A percentile compares a stretch with the other conserved stretches of the same genome.
Conservation (phyloP, 2,329 filamentous ascomycete species). For the Ophiobolus disseminans region DNA sequence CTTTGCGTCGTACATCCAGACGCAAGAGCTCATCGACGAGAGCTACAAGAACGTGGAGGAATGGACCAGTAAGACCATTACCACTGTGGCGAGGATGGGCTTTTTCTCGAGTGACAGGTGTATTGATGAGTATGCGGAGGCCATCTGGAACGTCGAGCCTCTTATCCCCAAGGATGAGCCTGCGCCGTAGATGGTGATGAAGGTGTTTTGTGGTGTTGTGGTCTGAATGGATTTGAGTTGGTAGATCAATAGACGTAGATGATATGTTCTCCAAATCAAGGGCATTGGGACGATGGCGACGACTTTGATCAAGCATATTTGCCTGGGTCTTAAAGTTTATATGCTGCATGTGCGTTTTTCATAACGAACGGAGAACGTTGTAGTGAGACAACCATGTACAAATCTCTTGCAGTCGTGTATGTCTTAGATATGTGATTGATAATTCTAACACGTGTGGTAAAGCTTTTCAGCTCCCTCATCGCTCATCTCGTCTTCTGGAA, state of each 20-base stretch:
- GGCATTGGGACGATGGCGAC: too few species aligned
- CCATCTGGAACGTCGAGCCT: slow-evolving; percentile 96
- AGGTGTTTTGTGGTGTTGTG: not conserved
- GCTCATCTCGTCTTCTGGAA: not conserved
- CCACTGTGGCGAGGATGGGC: slow-evolving; percentile 89
- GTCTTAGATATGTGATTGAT: not conserved
- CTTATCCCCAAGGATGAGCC: slow-evolving; percentile 56
- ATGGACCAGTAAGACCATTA: slow-evolving; percentile 91
- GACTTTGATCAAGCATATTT: too few species aligned
- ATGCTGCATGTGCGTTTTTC: too few species aligned
- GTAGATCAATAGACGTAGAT: not conserved
- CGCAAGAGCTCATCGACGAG: slow-evolving; percentile 88
- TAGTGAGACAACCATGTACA: too few species aligned
- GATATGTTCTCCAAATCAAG: too few species aligned
- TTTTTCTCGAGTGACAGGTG: slow-evolving; percentile 96
- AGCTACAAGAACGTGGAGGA: slow-evolving; percentile 90
- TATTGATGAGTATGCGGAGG: slow-evolving; percentile 96
- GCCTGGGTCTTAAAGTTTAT: too few species aligned
- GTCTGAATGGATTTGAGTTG: not conserved
- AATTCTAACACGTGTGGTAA: too few species aligned
- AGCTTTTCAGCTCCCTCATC: not conserved
- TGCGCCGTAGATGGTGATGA: slow-evolving; percentile 15
- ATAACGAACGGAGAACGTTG: too few species aligned
- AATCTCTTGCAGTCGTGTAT: not conserved
- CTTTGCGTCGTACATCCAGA: slow-evolving; percentile 93